Conservation (phyloP, 2,329 filamentous ascomycete species). For the Myriosclerotinia curreyana region DNA sequence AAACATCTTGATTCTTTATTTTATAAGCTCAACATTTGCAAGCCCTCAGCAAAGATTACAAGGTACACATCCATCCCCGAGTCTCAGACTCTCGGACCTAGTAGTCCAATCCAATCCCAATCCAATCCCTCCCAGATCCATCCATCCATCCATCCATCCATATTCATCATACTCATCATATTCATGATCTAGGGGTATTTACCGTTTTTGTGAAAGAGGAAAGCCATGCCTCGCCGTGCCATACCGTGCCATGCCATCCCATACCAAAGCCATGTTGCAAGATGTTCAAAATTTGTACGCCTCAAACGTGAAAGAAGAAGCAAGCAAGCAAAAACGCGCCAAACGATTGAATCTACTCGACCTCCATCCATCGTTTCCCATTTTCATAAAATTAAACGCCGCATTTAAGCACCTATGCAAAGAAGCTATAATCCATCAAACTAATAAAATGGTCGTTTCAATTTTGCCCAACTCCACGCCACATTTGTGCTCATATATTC, state of each 20-base stretch:
- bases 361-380: neutral
- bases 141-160: neutral
- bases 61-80: neutral
- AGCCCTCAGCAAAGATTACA: neutral
- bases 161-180: neutral
- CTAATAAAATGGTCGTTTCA: neutral
- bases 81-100: neutral
- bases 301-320: conserved; percentile 1
- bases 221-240: neutral
- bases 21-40: neutral
- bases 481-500: neutral
- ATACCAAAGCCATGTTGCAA: conserved; percentile 13
- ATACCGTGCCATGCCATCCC: neutral
- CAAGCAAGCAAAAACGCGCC: conserved; percentile 8
- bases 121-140: neutral
- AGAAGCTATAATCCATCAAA: conserved; percentile 12
- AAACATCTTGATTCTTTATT: neutral
- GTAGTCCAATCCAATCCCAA: neutral
- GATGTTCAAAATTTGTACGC: neutral
- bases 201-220: neutral
- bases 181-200: conserved; percentile 6
- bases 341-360: neutral
- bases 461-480: conserved; percentile 12
- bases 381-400: conserved; percentile 1
- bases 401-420: conserved; percentile 6